Evolutionary conservation across 2,329 filamentous ascomycete species (phyloP).

Genomic region (Epichloe elymi): DNA sequence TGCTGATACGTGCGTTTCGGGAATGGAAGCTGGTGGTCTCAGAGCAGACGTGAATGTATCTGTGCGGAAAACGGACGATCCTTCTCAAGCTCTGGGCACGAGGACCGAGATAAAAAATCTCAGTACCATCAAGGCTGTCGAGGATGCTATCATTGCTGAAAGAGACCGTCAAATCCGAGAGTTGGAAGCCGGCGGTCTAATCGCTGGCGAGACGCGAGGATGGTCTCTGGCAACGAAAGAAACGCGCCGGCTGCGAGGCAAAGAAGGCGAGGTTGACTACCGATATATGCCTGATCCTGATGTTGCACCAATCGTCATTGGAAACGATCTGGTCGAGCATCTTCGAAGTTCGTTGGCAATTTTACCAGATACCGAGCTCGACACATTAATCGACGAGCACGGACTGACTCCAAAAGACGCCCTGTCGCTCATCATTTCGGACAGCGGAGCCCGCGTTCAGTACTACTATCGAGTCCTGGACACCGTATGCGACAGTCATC

Average conservation of each 20-base stretch:
- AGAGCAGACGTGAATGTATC: slow-evolving; percentile 95
- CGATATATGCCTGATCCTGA: slow-evolving; percentile 98
- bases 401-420: slow-evolving; percentile 72
- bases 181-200: slow-evolving; percentile 58
- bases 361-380: slow-evolving; percentile 57
- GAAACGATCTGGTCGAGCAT: slow-evolving; percentile 51
- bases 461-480: slow-evolving; percentile 63
- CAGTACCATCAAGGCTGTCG: slow-evolving; percentile 86
- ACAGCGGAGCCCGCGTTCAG: slow-evolving; percentile 66
- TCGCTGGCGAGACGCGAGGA: slow-evolving; percentile 80
- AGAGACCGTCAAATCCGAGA: slow-evolving; percentile 75
- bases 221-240: slow-evolving; percentile 79
- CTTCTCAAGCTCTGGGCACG: slow-evolving; percentile 48
- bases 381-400: slow-evolving; percentile 47
- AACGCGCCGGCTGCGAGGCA: slow-evolving; percentile 71
- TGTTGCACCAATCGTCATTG: slow-evolving; percentile 65
- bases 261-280: slow-evolving; percentile 96
- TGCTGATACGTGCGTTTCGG: slow-evolving; percentile 74
- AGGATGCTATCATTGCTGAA: slow-evolving; percentile 88
- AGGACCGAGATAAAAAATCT: slow-evolving; percentile 98
- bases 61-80: slow-evolving; percentile 46
- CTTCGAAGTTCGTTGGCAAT: slow-evolving; percentile 52
- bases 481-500: slow-evolving; percentile 23
- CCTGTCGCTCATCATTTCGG: slow-evolving; percentile 60
- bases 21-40: slow-evolving; percentile 87